Percentiles rank a stretch among this genome's conserved stretches.
phyloP scores from a whole-genome alignment of 306 rosid genomes.

The Fagus sylvatica region DNA sequence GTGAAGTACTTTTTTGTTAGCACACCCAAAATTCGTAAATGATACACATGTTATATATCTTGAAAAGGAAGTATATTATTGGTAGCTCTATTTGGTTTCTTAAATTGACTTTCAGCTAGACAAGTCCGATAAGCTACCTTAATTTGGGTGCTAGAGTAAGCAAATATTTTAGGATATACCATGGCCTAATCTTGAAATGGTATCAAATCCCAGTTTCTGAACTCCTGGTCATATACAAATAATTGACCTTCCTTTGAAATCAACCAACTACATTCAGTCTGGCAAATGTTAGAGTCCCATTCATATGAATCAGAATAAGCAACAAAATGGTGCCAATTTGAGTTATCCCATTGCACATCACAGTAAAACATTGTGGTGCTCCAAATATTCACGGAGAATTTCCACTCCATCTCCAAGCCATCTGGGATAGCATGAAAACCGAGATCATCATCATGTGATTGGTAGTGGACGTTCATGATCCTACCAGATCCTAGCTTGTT shows the following conservation, averaged over 20 bases:
- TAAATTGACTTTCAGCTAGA: background rate
- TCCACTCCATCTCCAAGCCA: background rate
- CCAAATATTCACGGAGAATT: background rate
- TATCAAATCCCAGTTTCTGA: background rate
- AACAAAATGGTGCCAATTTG: background rate
- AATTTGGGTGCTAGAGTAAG: background rate
- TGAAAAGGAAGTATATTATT: too few species aligned
- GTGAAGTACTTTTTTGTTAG: too few species aligned
- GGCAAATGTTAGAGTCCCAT: background rate
- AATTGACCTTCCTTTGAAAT: background rate
- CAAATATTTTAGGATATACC: background rate
- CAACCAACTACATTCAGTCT: background rate
- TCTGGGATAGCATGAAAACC: background rate
- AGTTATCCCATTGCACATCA: background rate
- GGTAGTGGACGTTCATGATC: background rate
- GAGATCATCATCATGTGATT: background rate
- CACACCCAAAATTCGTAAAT: too few species aligned
- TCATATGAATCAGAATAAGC: background rate
- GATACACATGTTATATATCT: too few species aligned
- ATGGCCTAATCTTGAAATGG: background rate
- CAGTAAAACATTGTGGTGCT: background rate
- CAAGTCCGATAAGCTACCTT: background rate
- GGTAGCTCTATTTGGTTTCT: background rate
- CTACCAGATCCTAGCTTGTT: background rate
- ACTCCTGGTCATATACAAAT: background rate